Percentiles rank a stretch among this genome's conserved stretches.
phyloP scores from a whole-genome alignment of 1,284 basidiomycete species.

The Ganoderma lingzhi region DNA sequence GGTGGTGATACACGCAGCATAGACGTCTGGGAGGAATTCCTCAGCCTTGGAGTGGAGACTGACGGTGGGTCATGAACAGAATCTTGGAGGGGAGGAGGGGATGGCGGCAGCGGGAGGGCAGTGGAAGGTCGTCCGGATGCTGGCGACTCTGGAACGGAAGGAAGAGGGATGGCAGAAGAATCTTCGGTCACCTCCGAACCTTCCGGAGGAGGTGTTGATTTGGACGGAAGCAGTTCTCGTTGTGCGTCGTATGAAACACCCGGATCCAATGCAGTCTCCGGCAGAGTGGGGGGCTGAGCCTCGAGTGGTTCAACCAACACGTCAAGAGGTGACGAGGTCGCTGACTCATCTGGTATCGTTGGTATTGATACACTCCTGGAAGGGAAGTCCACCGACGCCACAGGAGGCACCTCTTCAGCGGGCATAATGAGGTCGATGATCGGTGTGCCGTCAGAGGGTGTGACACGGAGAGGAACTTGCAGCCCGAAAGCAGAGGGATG shows the following conservation, averaged over 20 bases:
- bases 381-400: not conserved
- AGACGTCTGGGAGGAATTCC: not conserved
- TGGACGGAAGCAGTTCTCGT: not conserved
- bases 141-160: not conserved
- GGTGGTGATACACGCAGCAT: slow-evolving; percentile 21
- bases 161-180: not conserved
- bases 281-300: too few relatives aligned
- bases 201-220: not conserved
- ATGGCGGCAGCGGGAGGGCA: not conserved
- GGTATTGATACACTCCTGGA: slow-evolving; percentile 1
- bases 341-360: not conserved
- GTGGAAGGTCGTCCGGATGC: not conserved
- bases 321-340: not conserved
- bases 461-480: not conserved
- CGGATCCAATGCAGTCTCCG: not conserved
- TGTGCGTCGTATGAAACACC: not conserved
- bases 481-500: not conserved
- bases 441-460: not conserved
- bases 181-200: not conserved
- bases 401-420: slow-evolving; percentile 1
- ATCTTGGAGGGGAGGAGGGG: not conserved
- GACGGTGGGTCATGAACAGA: not conserved
- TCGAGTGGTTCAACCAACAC: not conserved
- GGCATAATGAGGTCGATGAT: slow-evolving; percentile 24
- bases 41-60: not conserved